Base-by-base conservation (phyloP, 2,329 filamentous ascomycete species). In the Aspergillus pseudotamarii region DNA sequence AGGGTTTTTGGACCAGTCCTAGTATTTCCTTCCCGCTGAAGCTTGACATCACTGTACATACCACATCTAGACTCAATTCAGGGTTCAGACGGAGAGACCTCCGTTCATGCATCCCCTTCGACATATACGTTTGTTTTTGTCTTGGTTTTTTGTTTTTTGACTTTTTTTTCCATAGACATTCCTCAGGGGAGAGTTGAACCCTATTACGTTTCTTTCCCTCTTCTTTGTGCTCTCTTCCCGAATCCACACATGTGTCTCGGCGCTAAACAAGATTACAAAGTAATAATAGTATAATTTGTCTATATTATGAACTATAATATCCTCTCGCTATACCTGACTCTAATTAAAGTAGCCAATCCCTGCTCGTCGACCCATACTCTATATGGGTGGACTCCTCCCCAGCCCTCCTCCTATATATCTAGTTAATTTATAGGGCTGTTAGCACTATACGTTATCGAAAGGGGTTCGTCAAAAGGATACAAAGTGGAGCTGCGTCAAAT, bases 381-480 rank as follows among this genome's bases (percentile, higher is more conserved):
- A 50, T 50, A 28, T 14, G 4, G 28, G 23, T 28, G 46, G 14
- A 28, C 23, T 26, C 23, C 21, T n/a, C 16, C 28, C 48, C 6
- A 23, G 45, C 2, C n/a, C 3, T 5, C 26, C 26, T 30, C n/a
- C 26, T 51, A 9, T 51, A 30, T 51, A 51, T 51, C n/a, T 46
- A n/a, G 48, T 32, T 51, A 51, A 51, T 32, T 51, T 51, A 51
- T 51, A 51, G 48, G 48, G 48, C 48, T 51, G n/a, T 6, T 51
- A 51, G 48, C 48, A 28, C 48, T 51, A 51, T 51, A 32, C 16
- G 9, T 51, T 28, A 32, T 51, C 48, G 48, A 51, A 51, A 51
- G 26, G 28, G 48, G 48, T 51, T 28, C 26, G 28, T 51, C 16
- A 6, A 51, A 51, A 28, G 14, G 48, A 21, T 51, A 19, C 46